Evolutionary conservation across 2,329 filamentous ascomycete species (phyloP).

Genomic region (Sarocladiaceae sp.): DNA sequence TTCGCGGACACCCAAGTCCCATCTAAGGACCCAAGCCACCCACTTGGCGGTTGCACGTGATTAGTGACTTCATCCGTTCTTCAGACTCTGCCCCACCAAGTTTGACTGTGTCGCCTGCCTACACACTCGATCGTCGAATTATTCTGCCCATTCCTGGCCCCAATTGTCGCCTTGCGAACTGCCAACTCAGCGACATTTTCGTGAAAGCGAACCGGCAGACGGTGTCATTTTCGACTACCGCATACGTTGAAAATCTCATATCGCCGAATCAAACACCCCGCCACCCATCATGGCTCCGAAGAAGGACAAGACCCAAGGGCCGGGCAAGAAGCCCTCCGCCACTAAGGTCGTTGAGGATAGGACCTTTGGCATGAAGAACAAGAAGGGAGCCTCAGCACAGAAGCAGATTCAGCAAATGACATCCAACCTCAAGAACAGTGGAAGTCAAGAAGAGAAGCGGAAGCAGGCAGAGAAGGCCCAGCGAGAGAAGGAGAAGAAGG

Average conservation of each 20-base stretch:
- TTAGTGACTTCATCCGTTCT: conserved; percentile 9
- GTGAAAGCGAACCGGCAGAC: background rate
- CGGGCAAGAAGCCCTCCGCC: conserved; percentile 51
- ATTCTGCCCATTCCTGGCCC: background rate
- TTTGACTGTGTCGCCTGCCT: background rate
- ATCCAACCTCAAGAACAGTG: conserved; percentile 67
- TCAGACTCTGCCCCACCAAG: conserved; percentile 9
- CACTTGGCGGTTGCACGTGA: background rate
- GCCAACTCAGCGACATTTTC: background rate
- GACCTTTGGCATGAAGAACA: conserved; percentile 99
- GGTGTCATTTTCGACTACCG: background rate
- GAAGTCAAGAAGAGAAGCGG: conserved; percentile 82
- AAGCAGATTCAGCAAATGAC: conserved; percentile 84
- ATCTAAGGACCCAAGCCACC: background rate
- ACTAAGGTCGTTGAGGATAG: conserved; percentile 79
- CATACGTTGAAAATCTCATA: background rate
- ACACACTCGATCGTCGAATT: conserved; percentile 7
- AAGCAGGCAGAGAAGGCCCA: conserved; percentile 63
- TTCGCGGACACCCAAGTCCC: background rate
- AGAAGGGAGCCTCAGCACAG: conserved; percentile 89
- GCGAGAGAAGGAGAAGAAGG: conserved; percentile 84
- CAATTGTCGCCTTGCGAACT: background rate
- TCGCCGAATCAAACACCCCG: conserved; percentile 20
- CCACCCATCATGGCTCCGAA: conserved; percentile 68
- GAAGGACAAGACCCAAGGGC: conserved; percentile 35